Conservation (phyloP, 345 rosid genomes). For the rapeseed (Brassica napus) region DNA sequence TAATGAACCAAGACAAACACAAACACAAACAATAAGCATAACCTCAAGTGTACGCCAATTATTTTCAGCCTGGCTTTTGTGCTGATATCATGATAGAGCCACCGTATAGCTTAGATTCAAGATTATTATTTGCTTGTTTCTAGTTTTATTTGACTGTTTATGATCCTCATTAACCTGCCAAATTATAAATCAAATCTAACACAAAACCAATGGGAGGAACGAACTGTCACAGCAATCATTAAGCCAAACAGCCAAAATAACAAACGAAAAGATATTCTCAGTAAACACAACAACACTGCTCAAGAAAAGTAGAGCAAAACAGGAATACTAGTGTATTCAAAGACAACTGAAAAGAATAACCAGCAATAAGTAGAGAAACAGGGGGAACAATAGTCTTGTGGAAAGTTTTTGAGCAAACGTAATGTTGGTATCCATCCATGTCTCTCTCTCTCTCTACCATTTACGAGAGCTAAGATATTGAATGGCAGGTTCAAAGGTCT, state of each 20-base stretch:
- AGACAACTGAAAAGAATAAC: not conserved
- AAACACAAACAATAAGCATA: not conserved
- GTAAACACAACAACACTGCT: slow-evolving; percentile 7
- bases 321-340: slow-evolving; percentile 2
- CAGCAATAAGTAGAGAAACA: not conserved
- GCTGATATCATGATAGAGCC: too few species aligned
- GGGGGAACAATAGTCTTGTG: not conserved
- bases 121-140: too few species aligned
- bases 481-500: slow-evolving; percentile 66
- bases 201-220: too few species aligned
- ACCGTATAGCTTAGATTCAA: too few species aligned
- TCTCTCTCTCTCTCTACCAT: slow-evolving; percentile 44
- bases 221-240: not conserved
- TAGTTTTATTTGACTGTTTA: too few species aligned
- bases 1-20: not conserved
- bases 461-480: slow-evolving; percentile 65
- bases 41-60: not conserved
- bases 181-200: too few species aligned
- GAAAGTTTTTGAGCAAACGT: not conserved
- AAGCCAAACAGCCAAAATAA: not conserved
- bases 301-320: slow-evolving; percentile 1
- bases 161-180: too few species aligned
- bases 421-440: not conserved
- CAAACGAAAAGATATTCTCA: not conserved
- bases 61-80: too few species aligned